Percentiles rank a stretch among this genome's conserved stretches.
These are phyloP conservation scores for Termitomyces sp. DNA, from an alignment of 768 basidiomycete genomes.

Conservation along the genomic window DNA sequence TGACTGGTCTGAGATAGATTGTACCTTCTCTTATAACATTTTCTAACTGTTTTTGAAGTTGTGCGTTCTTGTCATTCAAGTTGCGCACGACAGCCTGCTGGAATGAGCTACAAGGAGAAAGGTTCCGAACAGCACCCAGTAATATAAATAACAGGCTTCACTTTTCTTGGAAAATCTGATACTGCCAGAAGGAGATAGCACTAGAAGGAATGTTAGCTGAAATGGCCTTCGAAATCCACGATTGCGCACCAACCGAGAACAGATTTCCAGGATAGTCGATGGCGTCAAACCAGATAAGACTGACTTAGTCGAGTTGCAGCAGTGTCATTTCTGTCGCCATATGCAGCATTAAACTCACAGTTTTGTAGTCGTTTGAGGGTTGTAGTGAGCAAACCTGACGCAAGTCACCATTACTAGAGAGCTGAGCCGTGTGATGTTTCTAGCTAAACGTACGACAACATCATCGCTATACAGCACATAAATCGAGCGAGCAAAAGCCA, in stretches of 20 bases:
- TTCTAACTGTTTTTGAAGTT: conserved; percentile 79
- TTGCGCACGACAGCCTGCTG: conserved; percentile 81
- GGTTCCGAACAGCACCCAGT: background rate
- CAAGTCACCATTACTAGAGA: background rate
- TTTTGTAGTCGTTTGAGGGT: conserved; percentile 89
- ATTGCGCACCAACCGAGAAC: conserved; percentile 49
- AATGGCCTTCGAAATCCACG: background rate
- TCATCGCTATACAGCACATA: conserved; percentile 39
- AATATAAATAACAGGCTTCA: conserved; percentile 19
- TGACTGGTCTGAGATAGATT: background rate
- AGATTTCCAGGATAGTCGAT: conserved; percentile 73
- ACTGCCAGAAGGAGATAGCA: conserved; percentile 88
- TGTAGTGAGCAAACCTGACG: conserved; percentile 72
- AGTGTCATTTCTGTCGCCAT: conserved; percentile 17
- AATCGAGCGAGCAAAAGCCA: background rate
- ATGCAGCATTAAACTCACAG: conserved; percentile 43
- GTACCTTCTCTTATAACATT: conserved; percentile 82
- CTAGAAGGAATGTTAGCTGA: conserved; percentile 25
- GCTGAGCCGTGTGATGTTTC: background rate
- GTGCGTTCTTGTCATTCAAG: conserved; percentile 76
- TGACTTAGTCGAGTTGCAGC: conserved; percentile 41
- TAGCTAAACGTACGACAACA: conserved; percentile 44
- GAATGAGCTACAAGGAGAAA: conserved; percentile 48
- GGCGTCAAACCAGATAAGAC: conserved; percentile 80
- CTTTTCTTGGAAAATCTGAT: conserved; percentile 86